phyloP scores from a whole-genome alignment of 192 early-diverging fungal species.

The Funneliformis geosporum region DNA sequence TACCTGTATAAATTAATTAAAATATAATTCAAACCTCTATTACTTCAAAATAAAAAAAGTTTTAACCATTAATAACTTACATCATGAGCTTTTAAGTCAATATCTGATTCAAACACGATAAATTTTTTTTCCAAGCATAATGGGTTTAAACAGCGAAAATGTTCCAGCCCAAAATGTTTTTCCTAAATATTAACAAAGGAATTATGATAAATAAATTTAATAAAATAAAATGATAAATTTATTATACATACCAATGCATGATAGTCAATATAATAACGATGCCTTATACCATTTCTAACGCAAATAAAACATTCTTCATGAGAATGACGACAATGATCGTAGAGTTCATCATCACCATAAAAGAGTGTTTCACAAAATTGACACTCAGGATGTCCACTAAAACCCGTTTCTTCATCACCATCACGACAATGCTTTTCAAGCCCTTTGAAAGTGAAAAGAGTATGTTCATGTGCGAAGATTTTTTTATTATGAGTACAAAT shows the following conservation, averaged over 20 bases:
- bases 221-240: background rate
- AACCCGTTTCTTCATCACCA: slow-evolving; percentile 72
- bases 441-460: slow-evolving; percentile 74
- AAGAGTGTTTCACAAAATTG: slow-evolving; percentile 83
- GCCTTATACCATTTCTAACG: slow-evolving; percentile 65
- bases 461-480: slow-evolving; percentile 92
- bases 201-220: background rate
- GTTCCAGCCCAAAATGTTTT: slow-evolving; percentile 79
- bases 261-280: slow-evolving; percentile 90
- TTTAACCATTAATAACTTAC: no score
- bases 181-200: slow-evolving; percentile 40
- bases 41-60: slow-evolving; percentile 34
- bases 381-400: slow-evolving; percentile 87
- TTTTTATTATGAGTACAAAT: slow-evolving; percentile 88
- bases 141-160: slow-evolving; percentile 76
- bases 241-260: slow-evolving; percentile 61
- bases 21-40: slow-evolving; percentile 37
- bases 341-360: slow-evolving; percentile 93
- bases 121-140: slow-evolving; percentile 93
- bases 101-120: slow-evolving; percentile 89
- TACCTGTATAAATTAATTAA: slow-evolving; percentile 35
- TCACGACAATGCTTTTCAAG: slow-evolving; percentile 74
- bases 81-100: slow-evolving; percentile 91
- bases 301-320: slow-evolving; percentile 97
- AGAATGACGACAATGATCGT: slow-evolving; percentile 86